Conservation (phyloP, 2,329 filamentous ascomycete genomes). For the Cryphonectria parasitica region DNA sequence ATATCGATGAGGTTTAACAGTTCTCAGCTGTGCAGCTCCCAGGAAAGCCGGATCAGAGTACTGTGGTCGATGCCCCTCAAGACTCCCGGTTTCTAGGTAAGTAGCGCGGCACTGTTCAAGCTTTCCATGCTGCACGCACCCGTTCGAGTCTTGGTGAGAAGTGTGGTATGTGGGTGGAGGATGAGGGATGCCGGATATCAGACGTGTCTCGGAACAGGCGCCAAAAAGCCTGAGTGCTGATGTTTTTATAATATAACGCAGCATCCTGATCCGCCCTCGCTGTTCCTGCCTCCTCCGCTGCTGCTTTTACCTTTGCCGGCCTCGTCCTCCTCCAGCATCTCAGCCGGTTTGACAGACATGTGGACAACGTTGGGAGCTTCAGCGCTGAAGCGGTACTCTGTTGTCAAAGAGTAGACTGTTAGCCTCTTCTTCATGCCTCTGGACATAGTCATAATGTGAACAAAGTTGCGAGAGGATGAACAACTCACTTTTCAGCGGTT, state of each 20-base stretch:
- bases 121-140: neutral
- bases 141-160: neutral
- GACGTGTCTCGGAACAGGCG: neutral
- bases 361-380: slow-evolving; percentile 85
- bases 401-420: neutral
- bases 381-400: slow-evolving; percentile 79
- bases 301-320: slow-evolving; percentile 67
- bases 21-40: slow-evolving; percentile 3
- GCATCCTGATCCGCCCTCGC: slow-evolving; percentile 49
- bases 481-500: slow-evolving; percentile 75
- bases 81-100: neutral
- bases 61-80: neutral
- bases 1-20: slow-evolving; percentile 2
- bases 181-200: neutral
- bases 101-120: neutral
- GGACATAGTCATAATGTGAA: neutral
- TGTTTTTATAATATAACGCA: slow-evolving; percentile 54
- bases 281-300: slow-evolving; percentile 44
- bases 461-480: neutral
- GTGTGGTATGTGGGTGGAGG: neutral
- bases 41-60: neutral
- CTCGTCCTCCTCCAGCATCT: slow-evolving; percentile 80
- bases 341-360: slow-evolving; percentile 88
- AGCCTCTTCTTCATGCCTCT: slow-evolving; percentile 4
- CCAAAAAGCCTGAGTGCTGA: neutral